Evolutionary conservation across 257 asterid genomes (phyloP).

Genomic region (Solanum commersonii): DNA sequence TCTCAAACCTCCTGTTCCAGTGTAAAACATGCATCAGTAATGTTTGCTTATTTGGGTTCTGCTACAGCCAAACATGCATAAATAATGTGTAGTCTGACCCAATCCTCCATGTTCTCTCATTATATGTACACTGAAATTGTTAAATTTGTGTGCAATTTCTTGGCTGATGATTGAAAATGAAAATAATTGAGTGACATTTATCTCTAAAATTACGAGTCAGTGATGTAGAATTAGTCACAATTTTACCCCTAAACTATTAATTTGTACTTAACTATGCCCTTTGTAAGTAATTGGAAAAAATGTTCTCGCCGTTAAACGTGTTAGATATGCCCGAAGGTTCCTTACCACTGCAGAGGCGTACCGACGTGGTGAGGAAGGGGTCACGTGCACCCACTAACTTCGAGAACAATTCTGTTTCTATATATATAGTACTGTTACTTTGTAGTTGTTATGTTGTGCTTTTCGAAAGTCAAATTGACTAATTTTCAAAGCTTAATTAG

Average conservation of each 20-base stretch:
- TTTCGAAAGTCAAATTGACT: no score
- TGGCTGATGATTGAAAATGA: background rate
- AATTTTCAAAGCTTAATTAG: no score
- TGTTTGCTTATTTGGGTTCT: background rate
- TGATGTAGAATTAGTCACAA: background rate
- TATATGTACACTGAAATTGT: background rate
- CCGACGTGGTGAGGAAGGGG: no score
- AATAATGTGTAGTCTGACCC: background rate
- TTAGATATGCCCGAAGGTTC: background rate
- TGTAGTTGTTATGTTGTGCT: no score
- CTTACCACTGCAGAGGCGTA: no score
- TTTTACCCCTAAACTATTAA: background rate
- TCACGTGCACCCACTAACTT: no score
- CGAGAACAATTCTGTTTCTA: no score
- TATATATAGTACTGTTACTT: no score
- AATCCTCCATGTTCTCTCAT: background rate
- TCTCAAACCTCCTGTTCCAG: slow-evolving; percentile 38
- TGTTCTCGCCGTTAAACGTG: background rate
- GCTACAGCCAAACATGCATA: background rate
- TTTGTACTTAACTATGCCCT: background rate
- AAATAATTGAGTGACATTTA: background rate
- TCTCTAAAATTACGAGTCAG: background rate
- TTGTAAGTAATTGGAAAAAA: no score
- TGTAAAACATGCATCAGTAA: slow-evolving; percentile 8
- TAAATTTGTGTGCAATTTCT: background rate